Evolutionary conservation across 305 asterid genomes (phyloP).

Genomic region (Fraxinus angustifolia): DNA sequence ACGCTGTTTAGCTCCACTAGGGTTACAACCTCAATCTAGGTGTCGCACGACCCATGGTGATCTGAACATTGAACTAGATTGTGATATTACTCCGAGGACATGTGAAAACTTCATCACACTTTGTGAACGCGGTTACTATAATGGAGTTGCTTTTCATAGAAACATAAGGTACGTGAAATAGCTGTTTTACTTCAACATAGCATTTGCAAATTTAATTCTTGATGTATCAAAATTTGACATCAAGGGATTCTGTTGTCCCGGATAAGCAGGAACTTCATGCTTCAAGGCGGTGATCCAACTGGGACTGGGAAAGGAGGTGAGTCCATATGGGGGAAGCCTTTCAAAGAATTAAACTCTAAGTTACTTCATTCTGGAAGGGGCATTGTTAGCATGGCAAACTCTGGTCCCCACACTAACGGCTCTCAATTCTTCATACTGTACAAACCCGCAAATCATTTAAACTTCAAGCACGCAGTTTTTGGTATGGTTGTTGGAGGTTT

Average conservation of each 20-base stretch:
- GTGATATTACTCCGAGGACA: slow-evolving; percentile 86
- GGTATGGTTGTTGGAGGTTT: slow-evolving; percentile 93
- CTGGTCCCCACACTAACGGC: slow-evolving; percentile 93
- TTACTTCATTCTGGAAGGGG: slow-evolving; percentile 92
- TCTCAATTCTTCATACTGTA: slow-evolving; percentile 91
- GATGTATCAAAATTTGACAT: slow-evolving; percentile 6
- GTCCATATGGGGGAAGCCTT: slow-evolving; percentile 84
- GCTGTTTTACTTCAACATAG: slow-evolving; percentile 13
- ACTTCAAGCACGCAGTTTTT: slow-evolving; percentile 87
- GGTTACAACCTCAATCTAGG: no score
- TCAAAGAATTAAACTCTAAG: slow-evolving; percentile 85
- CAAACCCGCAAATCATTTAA: slow-evolving; percentile 90
- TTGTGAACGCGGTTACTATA: slow-evolving; percentile 84
- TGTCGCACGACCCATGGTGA: slow-evolving; percentile 98
- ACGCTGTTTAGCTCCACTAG: no score
- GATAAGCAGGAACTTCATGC: slow-evolving; percentile 81
- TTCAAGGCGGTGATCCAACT: slow-evolving; percentile 97
- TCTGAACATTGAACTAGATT: slow-evolving; percentile 91
- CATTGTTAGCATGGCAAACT: slow-evolving; percentile 97
- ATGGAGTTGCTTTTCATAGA: slow-evolving; percentile 86
- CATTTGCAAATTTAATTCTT: background rate
- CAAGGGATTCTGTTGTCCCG: slow-evolving; percentile 11
- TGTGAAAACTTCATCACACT: slow-evolving; percentile 90
- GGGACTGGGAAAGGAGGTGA: slow-evolving; percentile 90
- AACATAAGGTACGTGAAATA: slow-evolving; percentile 57